These are phyloP conservation scores for Lojkania enalia DNA, from an alignment of 2,329 filamentous ascomycete genomes.

Conservation along the genomic window DNA sequence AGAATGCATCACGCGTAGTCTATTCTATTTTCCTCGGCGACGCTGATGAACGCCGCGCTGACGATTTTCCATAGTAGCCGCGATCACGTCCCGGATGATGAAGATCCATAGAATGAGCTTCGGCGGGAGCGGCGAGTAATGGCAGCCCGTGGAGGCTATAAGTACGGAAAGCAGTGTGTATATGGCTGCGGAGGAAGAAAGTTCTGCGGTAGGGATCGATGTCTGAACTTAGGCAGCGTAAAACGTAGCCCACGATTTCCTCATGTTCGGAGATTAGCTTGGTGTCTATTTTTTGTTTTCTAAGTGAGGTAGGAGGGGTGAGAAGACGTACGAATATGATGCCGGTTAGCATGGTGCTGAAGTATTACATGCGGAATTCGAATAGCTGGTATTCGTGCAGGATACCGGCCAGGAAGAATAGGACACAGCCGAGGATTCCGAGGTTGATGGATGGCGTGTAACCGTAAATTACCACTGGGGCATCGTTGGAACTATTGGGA, in stretches of 20 bases:
- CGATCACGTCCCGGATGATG: conserved; percentile 58
- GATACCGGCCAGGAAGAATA: conserved; percentile 46
- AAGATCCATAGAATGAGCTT: conserved; percentile 58
- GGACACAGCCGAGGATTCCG: conserved; percentile 47
- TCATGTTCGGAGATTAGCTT: conserved; percentile 1
- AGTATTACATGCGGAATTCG: conserved; percentile 47
- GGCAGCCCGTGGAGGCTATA: conserved; percentile 50
- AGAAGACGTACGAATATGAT: conserved; percentile 33
- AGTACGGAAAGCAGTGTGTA: conserved; percentile 59
- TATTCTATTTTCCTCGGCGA: conserved; percentile 52
- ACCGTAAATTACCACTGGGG: conserved; percentile 41
- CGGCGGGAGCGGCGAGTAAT: conserved; percentile 52
- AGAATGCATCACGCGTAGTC: conserved; percentile 50
- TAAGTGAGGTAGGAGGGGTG: background rate
- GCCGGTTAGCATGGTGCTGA: conserved; percentile 51
- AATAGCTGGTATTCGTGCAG: conserved; percentile 48
- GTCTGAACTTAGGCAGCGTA: conserved; percentile 46
- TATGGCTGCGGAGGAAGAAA: conserved; percentile 61
- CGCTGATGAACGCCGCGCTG: conserved; percentile 59
- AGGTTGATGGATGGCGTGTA: conserved; percentile 47
- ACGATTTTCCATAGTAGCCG: conserved; percentile 58
- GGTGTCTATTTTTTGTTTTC: background rate
- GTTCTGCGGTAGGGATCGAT: conserved; percentile 58
- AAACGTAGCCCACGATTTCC: conserved; percentile 49
- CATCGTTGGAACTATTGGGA: conserved; percentile 51